Percentiles rank a stretch among this genome's conserved stretches.
Conservation (phyloP, 805 yeast genomes). For the Yarrowia sp. region DNA sequence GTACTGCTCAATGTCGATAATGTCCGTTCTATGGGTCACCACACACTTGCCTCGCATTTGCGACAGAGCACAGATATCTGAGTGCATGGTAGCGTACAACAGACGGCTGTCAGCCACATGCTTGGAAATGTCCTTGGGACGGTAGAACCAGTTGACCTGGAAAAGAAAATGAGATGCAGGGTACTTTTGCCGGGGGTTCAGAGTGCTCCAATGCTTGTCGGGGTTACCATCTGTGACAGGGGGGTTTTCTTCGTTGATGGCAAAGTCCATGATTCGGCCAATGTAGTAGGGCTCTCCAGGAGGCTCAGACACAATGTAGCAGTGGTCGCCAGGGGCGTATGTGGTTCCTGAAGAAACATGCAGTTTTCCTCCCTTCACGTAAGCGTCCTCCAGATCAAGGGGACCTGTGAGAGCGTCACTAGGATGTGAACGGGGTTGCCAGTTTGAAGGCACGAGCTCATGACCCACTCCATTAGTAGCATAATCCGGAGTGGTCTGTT, state of each 20-base stretch:
- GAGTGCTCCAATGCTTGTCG: constrained; percentile 7
- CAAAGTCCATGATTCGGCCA: constrained; percentile 78
- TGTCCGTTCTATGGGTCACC: constrained; percentile 67
- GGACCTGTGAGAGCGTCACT: constrained; percentile 1
- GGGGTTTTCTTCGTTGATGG: constrained; percentile 40
- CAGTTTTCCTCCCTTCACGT: constrained; percentile 5
- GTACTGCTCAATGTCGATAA: constrained; percentile 56
- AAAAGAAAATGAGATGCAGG: constrained; percentile 56
- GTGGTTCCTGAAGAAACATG: constrained; percentile 10
- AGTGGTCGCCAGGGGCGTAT: constrained; percentile 47
- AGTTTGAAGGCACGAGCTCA: constrained; percentile 9
- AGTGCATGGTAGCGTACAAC: constrained; percentile 79
- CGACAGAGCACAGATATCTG: constrained; percentile 73
- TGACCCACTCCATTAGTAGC: not conserved
- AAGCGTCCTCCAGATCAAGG: constrained; percentile 5
- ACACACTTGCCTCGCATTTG: constrained; percentile 73
- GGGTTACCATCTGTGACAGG: constrained; percentile 3
- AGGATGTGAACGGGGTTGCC: constrained; percentile 15
- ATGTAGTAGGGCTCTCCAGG: constrained; percentile 93
- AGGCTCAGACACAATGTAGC: constrained; percentile 85
- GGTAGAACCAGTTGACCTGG: constrained; percentile 85
- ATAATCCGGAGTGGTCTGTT: not conserved
- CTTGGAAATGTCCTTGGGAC: constrained; percentile 80
- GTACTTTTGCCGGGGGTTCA: constrained; percentile 35
- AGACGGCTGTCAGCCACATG: constrained; percentile 68